These are phyloP conservation scores for Saussurea involucrata DNA, from an alignment of 129 eudicot species.

Conservation along the genomic window DNA sequence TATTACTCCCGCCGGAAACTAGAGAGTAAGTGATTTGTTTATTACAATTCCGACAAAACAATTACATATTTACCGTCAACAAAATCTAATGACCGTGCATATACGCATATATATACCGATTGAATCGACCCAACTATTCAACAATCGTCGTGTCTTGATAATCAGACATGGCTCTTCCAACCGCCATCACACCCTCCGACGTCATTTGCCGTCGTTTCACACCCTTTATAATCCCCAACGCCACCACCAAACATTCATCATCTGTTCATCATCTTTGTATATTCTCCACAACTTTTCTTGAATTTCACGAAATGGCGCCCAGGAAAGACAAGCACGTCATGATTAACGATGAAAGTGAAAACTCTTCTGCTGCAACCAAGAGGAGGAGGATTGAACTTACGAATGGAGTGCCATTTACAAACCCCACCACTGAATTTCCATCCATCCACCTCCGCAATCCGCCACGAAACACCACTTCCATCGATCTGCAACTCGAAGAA, in stretches of 20 bases:
- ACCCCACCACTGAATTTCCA: no score
- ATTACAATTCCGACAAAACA: no score
- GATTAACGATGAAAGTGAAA: background rate
- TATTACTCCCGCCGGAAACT: no score
- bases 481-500: background rate
- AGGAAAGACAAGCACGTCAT: background rate
- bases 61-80: no score
- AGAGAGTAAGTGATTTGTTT: no score
- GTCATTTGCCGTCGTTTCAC: background rate
- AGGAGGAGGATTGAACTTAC: background rate
- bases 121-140: no score
- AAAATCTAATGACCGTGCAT: no score
- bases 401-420: conserved; percentile 12
- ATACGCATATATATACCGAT: background rate
- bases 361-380: background rate
- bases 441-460: no score
- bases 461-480: background rate
- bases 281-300: no score
- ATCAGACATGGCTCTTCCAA: conserved; percentile 2
- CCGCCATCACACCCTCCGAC: conserved; percentile 1
- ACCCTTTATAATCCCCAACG: background rate
- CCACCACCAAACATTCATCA: background rate
- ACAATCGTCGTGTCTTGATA: background rate
- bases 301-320: background rate
- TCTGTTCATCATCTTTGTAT: background rate